Evolutionary conservation across 305 asterid genomes (phyloP), one percentile per base, ranked within the genome.

Genomic region (Striga hermonthica): DNA sequence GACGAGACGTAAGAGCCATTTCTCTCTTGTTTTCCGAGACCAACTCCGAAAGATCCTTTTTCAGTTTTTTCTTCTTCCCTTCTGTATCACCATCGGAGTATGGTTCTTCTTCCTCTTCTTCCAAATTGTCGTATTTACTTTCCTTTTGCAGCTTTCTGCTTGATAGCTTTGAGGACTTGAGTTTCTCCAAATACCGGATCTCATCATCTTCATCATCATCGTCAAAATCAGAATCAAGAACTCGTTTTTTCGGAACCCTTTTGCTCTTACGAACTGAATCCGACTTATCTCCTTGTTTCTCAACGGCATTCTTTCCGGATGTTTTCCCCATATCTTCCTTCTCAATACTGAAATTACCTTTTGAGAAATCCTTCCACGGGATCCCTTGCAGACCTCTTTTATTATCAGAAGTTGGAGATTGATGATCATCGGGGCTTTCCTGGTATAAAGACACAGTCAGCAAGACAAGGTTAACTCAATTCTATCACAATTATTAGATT

Each of bases 161-260:
- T 22, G 31, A 22, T 2, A 22, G 68, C 75, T 78, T 90, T 0
- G 95, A 82, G 67, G 85, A 74, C 81, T 83, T 90, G 5, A 90
- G 87, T 77, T 90, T 93, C 81, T 90, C 97, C 65, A 93, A 75
- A 74, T 81, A 93, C 48, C 99, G 81, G 67, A 87, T 87, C 82
- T 93, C 99, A 66, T 83, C 97, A 74, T 92, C 96, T 31, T 81
- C 85, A 16, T 85, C 86, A 3, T 86, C 95, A 10, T 86, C 91
- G 43, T 79, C 95, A 71, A 82, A 89, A 7, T 81, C 87, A 53
- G 68, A 84, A 59, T 86, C 92, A 60, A 79, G 75, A 52, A 76
- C 88, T 70, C 95, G 95, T 76, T 65, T 82, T 79, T 84, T 91
- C 50, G 91, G 95, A 38, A 71, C 84, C 76, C 95, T 79, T 80